Conservation (phyloP, 1,284 basidiomycete species). For the Irpex sp. region DNA sequence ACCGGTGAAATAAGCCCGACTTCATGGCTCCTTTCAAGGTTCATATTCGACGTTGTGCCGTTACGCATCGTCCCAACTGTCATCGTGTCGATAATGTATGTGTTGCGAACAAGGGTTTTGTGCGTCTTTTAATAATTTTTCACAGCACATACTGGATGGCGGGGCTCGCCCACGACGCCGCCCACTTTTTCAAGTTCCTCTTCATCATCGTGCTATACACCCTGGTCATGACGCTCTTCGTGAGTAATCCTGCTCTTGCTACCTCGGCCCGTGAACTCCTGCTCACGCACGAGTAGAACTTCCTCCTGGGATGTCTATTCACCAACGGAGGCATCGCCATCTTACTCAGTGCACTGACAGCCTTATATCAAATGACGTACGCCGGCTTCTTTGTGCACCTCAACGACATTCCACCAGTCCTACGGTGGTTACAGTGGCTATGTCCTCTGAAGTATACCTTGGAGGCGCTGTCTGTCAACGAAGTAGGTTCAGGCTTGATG, state of each 20-base stretch:
- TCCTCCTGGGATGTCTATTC: slow-evolving; percentile 79
- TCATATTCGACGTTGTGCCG: slow-evolving; percentile 84
- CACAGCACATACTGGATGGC: slow-evolving; percentile 89
- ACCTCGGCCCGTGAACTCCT: slow-evolving; percentile 3
- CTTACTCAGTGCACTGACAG: slow-evolving; percentile 72
- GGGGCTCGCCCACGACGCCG: slow-evolving; percentile 57
- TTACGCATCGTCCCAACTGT: slow-evolving; percentile 83
- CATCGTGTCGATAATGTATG: slow-evolving; percentile 74
- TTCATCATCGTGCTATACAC: slow-evolving; percentile 50
- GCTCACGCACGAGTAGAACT: slow-evolving; percentile 57
- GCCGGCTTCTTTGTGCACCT: slow-evolving; percentile 87
- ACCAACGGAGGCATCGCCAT: slow-evolving; percentile 86
- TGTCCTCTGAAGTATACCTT: slow-evolving; percentile 70
- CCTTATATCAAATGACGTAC: slow-evolving; percentile 81
- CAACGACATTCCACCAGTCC: slow-evolving; percentile 72
- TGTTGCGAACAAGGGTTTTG: background rate
- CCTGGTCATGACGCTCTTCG: slow-evolving; percentile 80
- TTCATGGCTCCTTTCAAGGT: slow-evolving; percentile 81
- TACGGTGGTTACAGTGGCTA: slow-evolving; percentile 86
- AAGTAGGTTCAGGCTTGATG: slow-evolving; percentile 81
- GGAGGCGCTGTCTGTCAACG: slow-evolving; percentile 85
- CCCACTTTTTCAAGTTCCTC: slow-evolving; percentile 35
- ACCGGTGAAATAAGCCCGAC: slow-evolving; percentile 52
- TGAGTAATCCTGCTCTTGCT: slow-evolving; percentile 34
- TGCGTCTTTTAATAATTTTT: background rate